Evolutionary conservation across 2,329 filamentous ascomycete genomes (phyloP), one percentile per base, ranked within the genome.

Genomic region (Paraphaeosphaeria sporulosa): DNA sequence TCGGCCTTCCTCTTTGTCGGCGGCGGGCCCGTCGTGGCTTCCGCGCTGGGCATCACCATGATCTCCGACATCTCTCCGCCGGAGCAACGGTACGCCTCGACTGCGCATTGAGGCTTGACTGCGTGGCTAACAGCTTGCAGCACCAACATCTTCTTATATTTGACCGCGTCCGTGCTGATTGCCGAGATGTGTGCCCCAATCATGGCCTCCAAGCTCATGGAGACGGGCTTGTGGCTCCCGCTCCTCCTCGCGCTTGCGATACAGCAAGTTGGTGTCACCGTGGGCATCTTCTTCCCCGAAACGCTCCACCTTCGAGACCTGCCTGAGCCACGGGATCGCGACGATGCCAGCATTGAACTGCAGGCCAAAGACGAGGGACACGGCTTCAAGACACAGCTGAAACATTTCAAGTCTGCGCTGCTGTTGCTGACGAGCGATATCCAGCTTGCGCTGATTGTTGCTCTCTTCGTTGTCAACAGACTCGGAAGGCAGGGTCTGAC

Each of bases 1-100:
- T 81, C 79, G 7, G 66, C 79, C 27, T 78, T 82, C 34, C 80
- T 77, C 66, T 57, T 84, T 32, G 71, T 84, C 27, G 82, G 82
- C 2, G 83, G 83, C 40, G 82, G 82, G 0, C 75, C 79, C 7
- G 79, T 82, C 13, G 82, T 84, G 4, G 76, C 80, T 2, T 75
- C 79, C 61, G 80, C 82, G 2, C 77, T 84, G 36, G 77, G 81
- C 57, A 77, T 82, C 68, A 84, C 83, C 8, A 83, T 85, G 80
- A 76, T 84, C 64, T 76, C 82, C 0, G 83, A 85, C 64, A 78
- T 85, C n/a, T 80, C 79, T 7, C 81, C 78, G 0, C 77, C 82
- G 4, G 77, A 80, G 21, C 78, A 81, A 68, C 76, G 82, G 78
- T 75, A 47, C 38, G 63, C 55, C 53, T 21, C 15, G 2, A n/a